phyloP scores from a whole-genome alignment of 441 rosid species.

The Mallotus repandus region DNA sequence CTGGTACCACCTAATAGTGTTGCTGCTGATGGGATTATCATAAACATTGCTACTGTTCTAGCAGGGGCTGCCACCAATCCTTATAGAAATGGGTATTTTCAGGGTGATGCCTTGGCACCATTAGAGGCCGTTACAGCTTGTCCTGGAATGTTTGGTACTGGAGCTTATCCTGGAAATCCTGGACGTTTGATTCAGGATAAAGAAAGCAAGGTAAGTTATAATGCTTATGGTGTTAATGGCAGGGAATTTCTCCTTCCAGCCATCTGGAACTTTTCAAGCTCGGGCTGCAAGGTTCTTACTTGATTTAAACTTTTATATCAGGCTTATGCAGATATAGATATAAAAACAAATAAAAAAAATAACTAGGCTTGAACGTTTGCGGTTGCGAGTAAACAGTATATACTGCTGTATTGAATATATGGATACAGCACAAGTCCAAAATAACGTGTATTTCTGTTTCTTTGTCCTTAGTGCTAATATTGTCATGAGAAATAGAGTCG shows the following conservation, averaged over 20 bases:
- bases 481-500: neutral
- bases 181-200: conserved; percentile 26
- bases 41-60: conserved; percentile 40
- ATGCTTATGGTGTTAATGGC: conserved; percentile 23
- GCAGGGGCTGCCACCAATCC: conserved; percentile 44
- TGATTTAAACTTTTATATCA: neutral
- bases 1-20: conserved; percentile 36
- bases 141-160: conserved; percentile 40
- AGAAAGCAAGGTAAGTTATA: conserved; percentile 29
- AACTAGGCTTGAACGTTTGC: neutral
- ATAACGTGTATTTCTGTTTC: neutral
- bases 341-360: no score
- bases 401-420: neutral
- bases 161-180: conserved; percentile 43
- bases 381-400: neutral
- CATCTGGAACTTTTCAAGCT: conserved; percentile 28
- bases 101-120: conserved; percentile 37
- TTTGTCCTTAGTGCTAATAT: neutral
- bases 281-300: conserved; percentile 20
- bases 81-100: conserved; percentile 35
- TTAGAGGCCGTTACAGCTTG: conserved; percentile 38
- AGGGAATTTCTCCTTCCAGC: conserved; percentile 38
- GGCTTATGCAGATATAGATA: neutral
- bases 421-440: neutral
- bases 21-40: conserved; percentile 37